Conservation (phyloP, 2,329 filamentous ascomycete genomes). For the Metarhizium guizhouense region DNA sequence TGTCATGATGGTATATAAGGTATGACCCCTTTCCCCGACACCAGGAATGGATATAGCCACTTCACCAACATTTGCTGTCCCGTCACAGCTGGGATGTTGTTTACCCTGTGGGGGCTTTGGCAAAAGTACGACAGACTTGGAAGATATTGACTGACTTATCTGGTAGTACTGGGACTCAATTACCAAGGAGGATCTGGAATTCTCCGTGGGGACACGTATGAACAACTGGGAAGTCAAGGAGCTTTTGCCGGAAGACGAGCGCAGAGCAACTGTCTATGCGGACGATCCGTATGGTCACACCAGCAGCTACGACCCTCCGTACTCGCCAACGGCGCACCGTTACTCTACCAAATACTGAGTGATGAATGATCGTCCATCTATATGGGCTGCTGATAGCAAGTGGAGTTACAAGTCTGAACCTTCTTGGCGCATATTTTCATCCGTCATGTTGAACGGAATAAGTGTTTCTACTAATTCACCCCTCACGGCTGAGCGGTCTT, state of each 20-base stretch:
- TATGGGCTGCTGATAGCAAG: background rate
- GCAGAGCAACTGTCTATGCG: slow-evolving; percentile 61
- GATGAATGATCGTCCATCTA: slow-evolving; percentile 1
- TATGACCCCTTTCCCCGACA: slow-evolving; percentile 18
- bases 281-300: slow-evolving; percentile 57
- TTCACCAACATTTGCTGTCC: background rate
- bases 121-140: background rate
- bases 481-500: background rate
- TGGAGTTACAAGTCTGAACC: background rate
- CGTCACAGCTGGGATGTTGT: too few species aligned
- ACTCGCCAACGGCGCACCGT: slow-evolving; percentile 34
- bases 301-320: slow-evolving; percentile 42
- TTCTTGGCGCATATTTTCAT: background rate
- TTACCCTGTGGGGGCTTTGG: background rate
- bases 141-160: background rate
- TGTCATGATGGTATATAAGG: slow-evolving; percentile 99
- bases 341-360: slow-evolving; percentile 38
- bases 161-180: slow-evolving; percentile 96
- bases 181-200: slow-evolving; percentile 95
- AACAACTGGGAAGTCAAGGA: slow-evolving; percentile 99
- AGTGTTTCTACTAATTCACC: background rate
- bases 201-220: slow-evolving; percentile 88
- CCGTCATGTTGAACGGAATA: background rate
- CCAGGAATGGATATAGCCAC: background rate
- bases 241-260: slow-evolving; percentile 70